Conservation (phyloP, 371 early-diverging fungal species). For the Rhizomucor miehei region DNA sequence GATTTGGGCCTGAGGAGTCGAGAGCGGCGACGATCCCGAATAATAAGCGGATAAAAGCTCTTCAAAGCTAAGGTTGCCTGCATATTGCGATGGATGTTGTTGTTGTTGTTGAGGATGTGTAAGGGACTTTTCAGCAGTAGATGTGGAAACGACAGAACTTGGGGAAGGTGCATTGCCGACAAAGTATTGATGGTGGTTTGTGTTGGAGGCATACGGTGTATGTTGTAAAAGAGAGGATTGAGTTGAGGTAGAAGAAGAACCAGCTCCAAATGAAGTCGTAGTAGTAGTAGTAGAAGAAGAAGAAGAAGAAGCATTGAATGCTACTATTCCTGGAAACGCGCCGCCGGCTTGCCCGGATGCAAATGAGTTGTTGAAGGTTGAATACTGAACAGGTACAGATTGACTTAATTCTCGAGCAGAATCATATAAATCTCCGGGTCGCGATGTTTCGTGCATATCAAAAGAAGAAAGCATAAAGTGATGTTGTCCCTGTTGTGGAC, state of each 20-base stretch:
- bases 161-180: conserved; percentile 6
- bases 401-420: conserved; percentile 6
- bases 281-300: too few species aligned
- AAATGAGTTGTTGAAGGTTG: background rate
- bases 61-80: conserved; percentile 15
- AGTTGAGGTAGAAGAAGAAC: conserved; percentile 3
- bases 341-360: conserved; percentile 3
- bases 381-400: conserved; percentile 6
- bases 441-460: background rate
- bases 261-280: background rate
- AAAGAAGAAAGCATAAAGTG: too few species aligned
- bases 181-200: conserved; percentile 10
- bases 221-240: conserved; percentile 5
- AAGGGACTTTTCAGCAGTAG: conserved; percentile 6
- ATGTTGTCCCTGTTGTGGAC: background rate
- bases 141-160: conserved; percentile 9
- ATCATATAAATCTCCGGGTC: background rate
- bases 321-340: too few species aligned
- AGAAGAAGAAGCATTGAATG: too few species aligned
- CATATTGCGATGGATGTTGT: conserved; percentile 1
- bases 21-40: conserved; percentile 4
- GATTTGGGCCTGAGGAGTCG: conserved; percentile 7
- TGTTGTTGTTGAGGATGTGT: background rate
- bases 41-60: conserved; percentile 12
- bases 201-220: conserved; percentile 1